Conservation (phyloP, 2,329 filamentous ascomycete species). For the Zymoseptoria brevis region DNA sequence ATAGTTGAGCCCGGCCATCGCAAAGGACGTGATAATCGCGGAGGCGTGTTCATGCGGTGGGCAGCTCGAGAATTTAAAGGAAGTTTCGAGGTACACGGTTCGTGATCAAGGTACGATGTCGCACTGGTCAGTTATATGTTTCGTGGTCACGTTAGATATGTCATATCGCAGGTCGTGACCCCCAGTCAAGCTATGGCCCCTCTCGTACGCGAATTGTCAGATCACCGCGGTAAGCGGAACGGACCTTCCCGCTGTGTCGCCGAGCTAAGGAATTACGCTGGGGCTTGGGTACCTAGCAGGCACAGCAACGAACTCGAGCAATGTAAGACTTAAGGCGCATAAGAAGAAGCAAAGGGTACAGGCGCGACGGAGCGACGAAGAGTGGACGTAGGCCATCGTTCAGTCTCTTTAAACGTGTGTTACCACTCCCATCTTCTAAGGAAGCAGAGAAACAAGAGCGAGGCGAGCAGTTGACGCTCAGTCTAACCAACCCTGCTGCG, state of each 20-base stretch:
- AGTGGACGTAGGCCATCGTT: background rate
- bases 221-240: background rate
- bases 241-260: too few relatives aligned
- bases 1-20: constrained; percentile 65
- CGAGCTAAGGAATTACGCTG: too few relatives aligned
- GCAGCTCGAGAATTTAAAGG: background rate
- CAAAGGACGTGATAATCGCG: background rate
- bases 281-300: background rate
- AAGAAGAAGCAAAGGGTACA: background rate
- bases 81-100: background rate
- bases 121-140: background rate
- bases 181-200: background rate
- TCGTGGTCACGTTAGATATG: background rate
- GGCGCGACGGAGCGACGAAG: background rate
- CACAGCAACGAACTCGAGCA: background rate
- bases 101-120: background rate
- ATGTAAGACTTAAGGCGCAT: too few relatives aligned
- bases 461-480: background rate
- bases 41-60: background rate
- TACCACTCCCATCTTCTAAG: too few relatives aligned
- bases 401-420: too few relatives aligned
- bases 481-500: background rate
- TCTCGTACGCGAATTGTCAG: too few relatives aligned
- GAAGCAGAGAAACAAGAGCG: too few relatives aligned
- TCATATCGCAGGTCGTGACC: background rate